phyloP scores from a whole-genome alignment of 1,284 basidiomycete species.

The Inonotus obliquus region DNA sequence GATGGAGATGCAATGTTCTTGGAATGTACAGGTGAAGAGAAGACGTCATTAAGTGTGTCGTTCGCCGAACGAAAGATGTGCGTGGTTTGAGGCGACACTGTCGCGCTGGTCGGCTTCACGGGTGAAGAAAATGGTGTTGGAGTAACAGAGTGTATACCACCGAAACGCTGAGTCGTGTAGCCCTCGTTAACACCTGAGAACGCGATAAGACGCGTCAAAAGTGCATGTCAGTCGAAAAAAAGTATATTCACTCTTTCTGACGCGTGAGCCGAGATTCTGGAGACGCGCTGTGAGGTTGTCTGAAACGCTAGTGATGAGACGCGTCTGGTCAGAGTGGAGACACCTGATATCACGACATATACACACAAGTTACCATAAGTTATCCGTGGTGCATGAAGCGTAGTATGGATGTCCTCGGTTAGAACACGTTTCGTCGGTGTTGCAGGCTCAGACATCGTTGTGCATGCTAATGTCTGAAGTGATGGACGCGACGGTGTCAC shows the following conservation, averaged over 20 bases:
- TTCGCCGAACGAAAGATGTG: constrained; percentile 26
- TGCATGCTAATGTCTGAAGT: neutral
- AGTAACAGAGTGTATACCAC: constrained; percentile 22
- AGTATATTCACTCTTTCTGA: constrained; percentile 41
- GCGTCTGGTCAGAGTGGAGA: constrained; percentile 1
- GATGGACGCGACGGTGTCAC: neutral
- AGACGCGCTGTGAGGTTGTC: constrained; percentile 41
- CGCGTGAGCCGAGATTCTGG: constrained; percentile 42
- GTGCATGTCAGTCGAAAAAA: neutral
- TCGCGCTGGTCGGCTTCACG: constrained; percentile 33
- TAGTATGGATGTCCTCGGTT: constrained; percentile 15
- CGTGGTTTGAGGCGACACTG: constrained; percentile 16
- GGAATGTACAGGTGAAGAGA: constrained; percentile 22
- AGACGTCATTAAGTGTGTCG: constrained; percentile 30
- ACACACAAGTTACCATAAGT: constrained; percentile 12
- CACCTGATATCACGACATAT: neutral
- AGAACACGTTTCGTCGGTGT: constrained; percentile 18
- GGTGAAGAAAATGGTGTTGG: constrained; percentile 26
- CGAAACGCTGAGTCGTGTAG: constrained; percentile 34
- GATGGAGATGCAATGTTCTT: constrained; percentile 23
- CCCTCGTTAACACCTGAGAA: constrained; percentile 45
- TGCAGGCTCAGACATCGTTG: constrained; percentile 13
- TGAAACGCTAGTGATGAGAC: constrained; percentile 23
- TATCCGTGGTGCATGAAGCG: constrained; percentile 1
- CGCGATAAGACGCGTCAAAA: constrained; percentile 23